A percentile compares a stretch with the other conserved stretches of the same genome.
phyloP scores from a whole-genome alignment of 441 rosid genomes.

The Arabidopsis hybrid region DNA sequence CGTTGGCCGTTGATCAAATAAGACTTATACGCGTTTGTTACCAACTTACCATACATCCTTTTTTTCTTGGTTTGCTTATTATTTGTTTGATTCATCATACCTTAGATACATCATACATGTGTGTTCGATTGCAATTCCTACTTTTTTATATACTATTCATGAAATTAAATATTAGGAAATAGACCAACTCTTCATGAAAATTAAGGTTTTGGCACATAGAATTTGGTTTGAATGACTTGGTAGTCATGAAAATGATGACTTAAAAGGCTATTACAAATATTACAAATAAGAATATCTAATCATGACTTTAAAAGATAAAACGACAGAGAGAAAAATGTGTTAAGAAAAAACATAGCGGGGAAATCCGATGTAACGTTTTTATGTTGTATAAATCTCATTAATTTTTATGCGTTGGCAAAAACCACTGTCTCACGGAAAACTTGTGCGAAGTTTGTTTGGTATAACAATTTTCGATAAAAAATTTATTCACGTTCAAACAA shows the following conservation, averaged over 20 bases:
- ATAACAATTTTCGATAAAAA: no score
- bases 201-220: no score
- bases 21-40: neutral
- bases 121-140: no score
- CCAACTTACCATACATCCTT: neutral
- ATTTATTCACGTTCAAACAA: no score
- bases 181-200: no score
- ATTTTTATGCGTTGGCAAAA: neutral
- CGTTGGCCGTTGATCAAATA: neutral
- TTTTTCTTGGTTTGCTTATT: neutral
- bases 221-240: no score
- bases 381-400: neutral
- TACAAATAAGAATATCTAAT: neutral
- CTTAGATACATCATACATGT: neutral
- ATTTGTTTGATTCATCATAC: neutral
- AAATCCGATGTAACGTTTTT: neutral
- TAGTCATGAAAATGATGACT: neutral
- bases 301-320: neutral
- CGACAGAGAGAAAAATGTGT: neutral
- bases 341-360: neutral
- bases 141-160: no score
- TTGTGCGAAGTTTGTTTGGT: neutral
- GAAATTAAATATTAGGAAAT: no score
- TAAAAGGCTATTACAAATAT: neutral
- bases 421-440: neutral